Base-by-base conservation (phyloP, 495 filamentous ascomycete species). In the Aspergillus ostianus region DNA sequence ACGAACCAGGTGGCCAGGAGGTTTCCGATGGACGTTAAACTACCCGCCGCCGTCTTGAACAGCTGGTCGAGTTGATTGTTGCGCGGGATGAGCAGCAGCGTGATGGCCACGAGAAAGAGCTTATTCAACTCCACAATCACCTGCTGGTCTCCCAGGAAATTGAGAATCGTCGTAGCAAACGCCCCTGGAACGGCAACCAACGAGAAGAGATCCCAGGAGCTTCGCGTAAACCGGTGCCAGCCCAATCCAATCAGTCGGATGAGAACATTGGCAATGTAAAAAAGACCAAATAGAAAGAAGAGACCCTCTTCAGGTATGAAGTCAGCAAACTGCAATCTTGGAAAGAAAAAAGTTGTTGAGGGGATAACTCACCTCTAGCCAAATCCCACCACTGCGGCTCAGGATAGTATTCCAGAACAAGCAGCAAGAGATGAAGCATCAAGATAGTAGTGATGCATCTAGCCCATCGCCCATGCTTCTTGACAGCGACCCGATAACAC, bases 11-110 rank as follows among this genome's bases (percentile, higher is more conserved):
- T 98, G 2, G 93, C 94, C 19, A 99, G 79, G 23, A 99, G 80
- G 69, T 97, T 99, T 56, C 88, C 85, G 67, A 99, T 98, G 15
- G 89, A 87, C 2, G 89, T 87, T 36, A 99, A 76, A 85, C 88
- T 92, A 47, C 94, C 94, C n/a, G 94, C 95, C 3, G 95, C 95
- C 17, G 94, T 99, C 75, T 99, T 99, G 85, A 98, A 99, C 6
- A 99, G 86, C 71, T 99, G 94, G 68, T 99, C 94, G 12, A 99
- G 86, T 51, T 96, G 92, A 63, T 99, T 94, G 72, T 98, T 99
- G 6, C 94, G 85, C 10, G 94, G 94, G 57, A 99, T 99, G 49
- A 99, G 85, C 59, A 99, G 80, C 20, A 98, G 82, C 1, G 94
- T 87, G 59, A 98, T 87, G 20, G 91, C 87, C 50, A 98, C 94